A percentile compares a stretch with the other conserved stretches of the same genome.
These are phyloP conservation scores for Leccinum solheimii DNA, from an alignment of 1,284 basidiomycete species.

Conservation along the genomic window DNA sequence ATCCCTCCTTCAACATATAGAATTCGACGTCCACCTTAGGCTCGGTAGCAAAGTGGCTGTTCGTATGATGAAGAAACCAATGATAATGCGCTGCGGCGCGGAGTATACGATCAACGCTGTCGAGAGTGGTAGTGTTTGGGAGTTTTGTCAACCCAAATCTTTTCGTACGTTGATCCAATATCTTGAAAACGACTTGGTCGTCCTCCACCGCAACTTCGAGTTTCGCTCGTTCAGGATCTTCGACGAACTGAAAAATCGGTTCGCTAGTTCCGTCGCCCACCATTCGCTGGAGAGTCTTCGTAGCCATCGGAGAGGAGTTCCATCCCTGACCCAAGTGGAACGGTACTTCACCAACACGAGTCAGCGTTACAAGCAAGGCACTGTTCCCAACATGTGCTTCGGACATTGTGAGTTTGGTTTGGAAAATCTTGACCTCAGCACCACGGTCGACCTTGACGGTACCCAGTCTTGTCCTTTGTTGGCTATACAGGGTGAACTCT, in stretches of 20 bases:
- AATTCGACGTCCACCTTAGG: conserved; percentile 14
- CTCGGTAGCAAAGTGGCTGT: neutral
- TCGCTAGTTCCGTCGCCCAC: neutral
- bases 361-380: neutral
- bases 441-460: neutral
- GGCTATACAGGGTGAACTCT: neutral
- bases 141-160: conserved; percentile 11
- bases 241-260: neutral
- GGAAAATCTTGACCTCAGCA: neutral
- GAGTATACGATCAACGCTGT: conserved; percentile 2
- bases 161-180: conserved; percentile 15
- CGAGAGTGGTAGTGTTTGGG: neutral
- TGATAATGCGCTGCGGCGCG: conserved; percentile 16
- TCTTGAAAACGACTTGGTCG: conserved; percentile 6
- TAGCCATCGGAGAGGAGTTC: neutral
- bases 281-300: neutral
- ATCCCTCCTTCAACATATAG: neutral
- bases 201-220: conserved; percentile 9
- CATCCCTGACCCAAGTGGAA: neutral
- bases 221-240: conserved; percentile 2
- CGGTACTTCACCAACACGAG: neutral
- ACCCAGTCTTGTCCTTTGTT: neutral
- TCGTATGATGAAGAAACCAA: conserved; percentile 21
- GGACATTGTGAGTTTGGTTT: neutral
- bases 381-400: neutral